Base-by-base conservation (phyloP, 2,329 filamentous ascomycete species). In the Penicillium oxalicum region DNA sequence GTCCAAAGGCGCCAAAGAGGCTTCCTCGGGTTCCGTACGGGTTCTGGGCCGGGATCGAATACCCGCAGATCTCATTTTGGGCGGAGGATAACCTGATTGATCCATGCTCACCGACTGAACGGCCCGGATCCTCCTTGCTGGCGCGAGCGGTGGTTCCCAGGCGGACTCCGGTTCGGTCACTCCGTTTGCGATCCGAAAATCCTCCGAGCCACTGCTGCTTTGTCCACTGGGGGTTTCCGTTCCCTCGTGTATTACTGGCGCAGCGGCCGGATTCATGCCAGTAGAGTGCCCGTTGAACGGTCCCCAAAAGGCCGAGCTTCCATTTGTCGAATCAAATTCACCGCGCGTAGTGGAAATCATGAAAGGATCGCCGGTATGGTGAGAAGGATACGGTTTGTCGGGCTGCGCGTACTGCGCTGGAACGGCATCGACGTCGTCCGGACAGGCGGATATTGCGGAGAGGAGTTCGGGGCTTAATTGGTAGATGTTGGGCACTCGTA, bases 401-500 rank as follows among this genome's bases (percentile, higher is more conserved):
- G 65, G 52, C 7, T 64, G 51, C 32, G 54, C 45, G 1, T 54
- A 50, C 44, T 66, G 70, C 13, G 74, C 71, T 12, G 63, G 54
- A 11, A 55, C 50, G 3, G 59, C 37, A 27, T 63, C 54, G 5
- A 54, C 51, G 25, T 70, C 67, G 24, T 64, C 64, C 5, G 63
- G 59, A 12, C 62, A 57, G 4, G 65, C 57, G 33, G 68, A 65
- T 35, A 81, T 67, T 42, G 77, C 68, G 26, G 74, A 70, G 46
- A 79, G 69, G 69, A 87, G 77, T 54, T 87, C 83, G 24, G 78
- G 72, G 12, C 79, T 88, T 59, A 86, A 73, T 64, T 84, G 89
- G 73, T 95, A 98, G 53, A 96, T 87, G 61, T 94, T 95, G 26
- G 84, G 80, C 8, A 93, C 83, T 48, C 87, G 83, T 47, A 97